Percentiles rank a stretch among this genome's conserved stretches.
These are phyloP conservation scores for Acacia crassicarpa DNA, from an alignment of 306 rosid species.

Conservation along the genomic window DNA sequence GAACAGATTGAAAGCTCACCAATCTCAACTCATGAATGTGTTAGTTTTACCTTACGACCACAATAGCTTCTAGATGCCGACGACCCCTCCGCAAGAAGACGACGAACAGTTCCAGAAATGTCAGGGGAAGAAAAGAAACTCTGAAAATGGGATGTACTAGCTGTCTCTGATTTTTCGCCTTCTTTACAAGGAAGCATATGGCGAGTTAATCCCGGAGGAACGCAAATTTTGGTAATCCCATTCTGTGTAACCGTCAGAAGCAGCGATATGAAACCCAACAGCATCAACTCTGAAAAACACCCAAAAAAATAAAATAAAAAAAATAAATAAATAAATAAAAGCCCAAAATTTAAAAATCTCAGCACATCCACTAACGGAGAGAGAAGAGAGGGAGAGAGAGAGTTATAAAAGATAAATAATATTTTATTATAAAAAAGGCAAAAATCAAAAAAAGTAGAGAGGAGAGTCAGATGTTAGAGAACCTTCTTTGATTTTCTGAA, in stretches of 20 bases:
- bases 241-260: conserved; percentile 79
- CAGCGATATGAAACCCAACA: conserved; percentile 87
- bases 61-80: conserved; percentile 41
- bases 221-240: conserved; percentile 70
- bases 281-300: conserved; percentile 70
- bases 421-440: neutral
- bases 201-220: conserved; percentile 27
- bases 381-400: too few species aligned
- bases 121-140: conserved; percentile 38
- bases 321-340: too few species aligned
- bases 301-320: too few species aligned
- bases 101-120: conserved; percentile 33
- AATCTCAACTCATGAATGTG: neutral
- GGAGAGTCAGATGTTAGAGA: too few species aligned
- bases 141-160: conserved; percentile 42
- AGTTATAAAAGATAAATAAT: neutral
- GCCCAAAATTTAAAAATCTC: neutral
- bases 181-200: conserved; percentile 74
- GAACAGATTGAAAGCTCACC: neutral
- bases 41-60: conserved; percentile 52
- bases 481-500: conserved; percentile 89
- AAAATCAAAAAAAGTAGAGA: neutral
- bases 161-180: neutral
- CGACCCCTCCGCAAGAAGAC: conserved; percentile 39
- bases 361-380: neutral